phyloP scores from a whole-genome alignment of 768 basidiomycete genomes.

The Serendipita indica region DNA sequence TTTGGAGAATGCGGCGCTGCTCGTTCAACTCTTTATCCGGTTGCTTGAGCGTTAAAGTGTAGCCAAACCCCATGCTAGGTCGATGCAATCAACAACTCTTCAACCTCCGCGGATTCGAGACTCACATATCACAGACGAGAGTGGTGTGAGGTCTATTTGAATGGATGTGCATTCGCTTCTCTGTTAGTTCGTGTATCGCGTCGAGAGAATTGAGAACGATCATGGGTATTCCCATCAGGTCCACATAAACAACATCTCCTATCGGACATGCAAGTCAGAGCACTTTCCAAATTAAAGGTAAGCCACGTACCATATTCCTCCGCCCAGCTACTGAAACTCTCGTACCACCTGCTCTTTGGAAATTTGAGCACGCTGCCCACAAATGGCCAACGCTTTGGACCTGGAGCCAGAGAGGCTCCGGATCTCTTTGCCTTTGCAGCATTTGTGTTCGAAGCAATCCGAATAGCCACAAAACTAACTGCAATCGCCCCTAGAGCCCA shows the following conservation, averaged over 20 bases:
- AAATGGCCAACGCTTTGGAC: slow-evolving; percentile 17
- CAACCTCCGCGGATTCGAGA: not conserved
- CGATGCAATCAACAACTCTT: not conserved
- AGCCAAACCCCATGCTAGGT: too few relatives aligned
- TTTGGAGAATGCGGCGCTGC: too few relatives aligned
- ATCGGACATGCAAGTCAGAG: too few relatives aligned
- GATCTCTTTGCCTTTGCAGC: too few relatives aligned
- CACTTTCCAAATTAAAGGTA: not conserved
- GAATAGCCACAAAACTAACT: too few relatives aligned
- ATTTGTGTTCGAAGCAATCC: too few relatives aligned
- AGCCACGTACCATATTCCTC: slow-evolving; percentile 7
- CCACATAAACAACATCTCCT: slow-evolving; percentile 18
- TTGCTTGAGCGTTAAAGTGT: too few relatives aligned
- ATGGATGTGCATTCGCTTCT: slow-evolving; percentile 16
- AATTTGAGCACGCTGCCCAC: slow-evolving; percentile 18
- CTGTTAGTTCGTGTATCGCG: slow-evolving; percentile 13
- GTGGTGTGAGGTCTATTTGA: slow-evolving; percentile 13
- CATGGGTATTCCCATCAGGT: slow-evolving; percentile 15
- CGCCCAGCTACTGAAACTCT: slow-evolving; percentile 9
- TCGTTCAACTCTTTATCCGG: too few relatives aligned
- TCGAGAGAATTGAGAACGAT: slow-evolving; percentile 15
- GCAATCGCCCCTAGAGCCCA: too few relatives aligned
- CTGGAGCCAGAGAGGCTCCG: too few relatives aligned
- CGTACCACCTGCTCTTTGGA: slow-evolving; percentile 11
- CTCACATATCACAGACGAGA: slow-evolving; percentile 11